Conservation (phyloP, 176 grass and related monocot genomes). For the Oryza longistaminata region DNA sequence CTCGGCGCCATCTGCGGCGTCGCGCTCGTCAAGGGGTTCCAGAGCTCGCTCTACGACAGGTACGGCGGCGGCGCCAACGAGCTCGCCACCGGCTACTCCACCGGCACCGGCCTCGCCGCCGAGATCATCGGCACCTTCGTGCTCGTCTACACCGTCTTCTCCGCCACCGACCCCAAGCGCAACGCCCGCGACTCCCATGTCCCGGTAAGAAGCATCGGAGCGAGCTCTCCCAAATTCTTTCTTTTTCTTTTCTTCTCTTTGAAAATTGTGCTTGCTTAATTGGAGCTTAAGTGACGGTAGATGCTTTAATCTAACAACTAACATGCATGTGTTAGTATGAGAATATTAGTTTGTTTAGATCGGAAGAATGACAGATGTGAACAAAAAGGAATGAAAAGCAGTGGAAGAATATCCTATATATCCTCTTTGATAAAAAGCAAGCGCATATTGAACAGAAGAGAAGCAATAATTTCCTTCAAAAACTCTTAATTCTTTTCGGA, state of each 20-base stretch:
- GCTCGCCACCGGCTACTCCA: constrained; percentile 64
- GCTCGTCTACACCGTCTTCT: constrained; percentile 95
- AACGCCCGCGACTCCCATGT: constrained; percentile 72
- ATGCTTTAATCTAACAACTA: neutral
- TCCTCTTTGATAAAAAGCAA: neutral
- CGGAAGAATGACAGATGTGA: neutral
- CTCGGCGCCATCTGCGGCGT: constrained; percentile 77
- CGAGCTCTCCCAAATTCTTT: neutral
- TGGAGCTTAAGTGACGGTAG: constrained; percentile 16
- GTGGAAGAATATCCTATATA: constrained; percentile 14
- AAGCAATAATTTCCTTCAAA: neutral
- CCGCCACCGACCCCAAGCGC: constrained; percentile 84
- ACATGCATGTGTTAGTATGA: neutral
- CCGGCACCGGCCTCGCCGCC: constrained; percentile 61
- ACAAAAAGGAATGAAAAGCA: constrained; percentile 3
- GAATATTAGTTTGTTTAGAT: neutral
- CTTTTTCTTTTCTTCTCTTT: neutral
- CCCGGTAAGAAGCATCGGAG: constrained; percentile 63
- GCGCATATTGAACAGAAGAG: neutral
- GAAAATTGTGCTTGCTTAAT: neutral
- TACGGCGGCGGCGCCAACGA: constrained; percentile 79
- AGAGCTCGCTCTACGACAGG: constrained; percentile 46
- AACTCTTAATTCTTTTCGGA: neutral
- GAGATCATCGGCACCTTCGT: constrained; percentile 91
- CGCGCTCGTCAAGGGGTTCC: constrained; percentile 79